Evolutionary conservation across 106 monocot genomes (phyloP).

Genomic region (Amphibolis antarctica): DNA sequence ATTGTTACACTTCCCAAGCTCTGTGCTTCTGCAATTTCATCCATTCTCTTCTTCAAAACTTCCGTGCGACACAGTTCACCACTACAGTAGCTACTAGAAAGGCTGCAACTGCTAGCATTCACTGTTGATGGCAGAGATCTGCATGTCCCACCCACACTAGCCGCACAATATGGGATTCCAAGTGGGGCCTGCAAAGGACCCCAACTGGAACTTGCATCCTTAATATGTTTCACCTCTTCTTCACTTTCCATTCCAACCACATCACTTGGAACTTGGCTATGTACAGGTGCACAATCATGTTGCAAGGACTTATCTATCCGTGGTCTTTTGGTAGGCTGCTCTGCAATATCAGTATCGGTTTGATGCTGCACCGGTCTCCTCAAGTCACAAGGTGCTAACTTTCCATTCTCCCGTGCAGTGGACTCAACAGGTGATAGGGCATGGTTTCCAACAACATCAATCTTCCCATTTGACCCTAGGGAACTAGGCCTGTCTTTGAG

Average conservation of each 20-base stretch:
- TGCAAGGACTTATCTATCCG: constrained; percentile 17
- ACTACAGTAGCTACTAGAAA: constrained; percentile 24
- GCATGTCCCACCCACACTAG: constrained; percentile 46
- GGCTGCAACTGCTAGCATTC: constrained; percentile 13
- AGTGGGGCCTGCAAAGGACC: constrained; percentile 59
- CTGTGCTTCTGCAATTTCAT: constrained; percentile 47
- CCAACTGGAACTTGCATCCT: constrained; percentile 9
- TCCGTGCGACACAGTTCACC: constrained; percentile 52
- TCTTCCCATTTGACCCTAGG: constrained; percentile 41
- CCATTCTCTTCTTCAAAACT: constrained; percentile 56
- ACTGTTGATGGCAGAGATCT: constrained; percentile 9
- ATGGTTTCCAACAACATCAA: constrained; percentile 11
- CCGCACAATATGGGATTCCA: constrained; percentile 65
- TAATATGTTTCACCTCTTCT: constrained; percentile 9
- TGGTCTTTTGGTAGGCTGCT: constrained; percentile 20
- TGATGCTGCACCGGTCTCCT: constrained; percentile 18
- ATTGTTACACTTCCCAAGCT: constrained; percentile 39
- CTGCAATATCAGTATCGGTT: constrained; percentile 7
- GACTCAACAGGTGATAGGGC: constrained; percentile 1
- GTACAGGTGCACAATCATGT: constrained; percentile 1
- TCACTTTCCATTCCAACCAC: constrained; percentile 6
- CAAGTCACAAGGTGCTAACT: constrained; percentile 23
- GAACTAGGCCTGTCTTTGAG: constrained; percentile 29
- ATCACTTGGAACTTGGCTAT: neutral
- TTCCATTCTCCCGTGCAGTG: constrained; percentile 21